Evolutionary conservation across 805 yeast species (phyloP), one percentile per base, ranked within the genome.

Genomic region (Spathaspora arborariae): DNA sequence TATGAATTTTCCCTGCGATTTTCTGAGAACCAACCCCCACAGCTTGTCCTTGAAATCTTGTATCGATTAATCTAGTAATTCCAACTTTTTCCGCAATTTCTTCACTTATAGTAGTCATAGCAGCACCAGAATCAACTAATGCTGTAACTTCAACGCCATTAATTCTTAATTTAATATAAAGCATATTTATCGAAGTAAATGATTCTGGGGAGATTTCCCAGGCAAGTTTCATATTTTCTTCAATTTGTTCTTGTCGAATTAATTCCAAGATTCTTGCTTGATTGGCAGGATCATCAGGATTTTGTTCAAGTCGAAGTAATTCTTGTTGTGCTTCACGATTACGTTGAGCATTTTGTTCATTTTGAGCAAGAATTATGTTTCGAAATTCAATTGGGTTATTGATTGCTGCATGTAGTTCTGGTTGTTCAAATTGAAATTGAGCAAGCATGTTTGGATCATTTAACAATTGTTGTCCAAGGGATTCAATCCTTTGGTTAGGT

Each of bases 101-200:
- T 1, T 95, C 86, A 26, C 90, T 82, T 58, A 94, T 80, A 36
- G 94, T 84, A 0, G 99, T 90, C 22, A 81, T 72, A 63, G 90
- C 97, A 0, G 99, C 98, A 2, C 99, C 99, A 0, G 97, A 82
- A 62, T 94, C 99, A 4, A 94, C 96, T 70, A 94, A 89, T 0
- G 98, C 98, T 61, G 88, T 88, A 2, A 90, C 85, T 19, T 84
- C 82, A 40, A 76, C 73, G 1, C 94, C 92, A 57, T 94, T 91
- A 33, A 92, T 84, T 53, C 80, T 84, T 36, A 89, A 74, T 46
- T 82, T 75, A 13, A 94, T 81, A 64, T 84, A 92, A 35, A 94
- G 75, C 96, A 94, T 90, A 26, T 79, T 79, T 2, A 92, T 95
- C 0, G 77, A 65, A 0, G 90, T 84, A 67, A 94, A 94, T 33